Base-by-base conservation (phyloP, 2,329 filamentous ascomycete species). In the Thyridium curvatum region DNA sequence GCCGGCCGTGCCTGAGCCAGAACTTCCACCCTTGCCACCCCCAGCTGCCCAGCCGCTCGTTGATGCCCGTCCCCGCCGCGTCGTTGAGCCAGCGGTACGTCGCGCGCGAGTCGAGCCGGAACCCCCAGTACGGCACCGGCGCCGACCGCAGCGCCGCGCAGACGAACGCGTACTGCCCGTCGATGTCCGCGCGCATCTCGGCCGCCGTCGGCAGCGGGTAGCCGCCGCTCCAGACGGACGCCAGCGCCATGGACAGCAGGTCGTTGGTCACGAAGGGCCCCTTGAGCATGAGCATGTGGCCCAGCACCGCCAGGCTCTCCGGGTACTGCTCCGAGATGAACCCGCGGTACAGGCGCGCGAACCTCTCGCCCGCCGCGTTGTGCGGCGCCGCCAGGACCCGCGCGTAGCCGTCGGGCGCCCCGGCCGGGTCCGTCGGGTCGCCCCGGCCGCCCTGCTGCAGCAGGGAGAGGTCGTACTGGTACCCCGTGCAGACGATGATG, bases 271-370 rank as follows among this genome's bases (percentile, higher is more conserved):
- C 50, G 12, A 46, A 58, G 13, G 54, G 50, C 32, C 52, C 47
- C 18, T 58, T 45, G 43, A 52, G 46, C 28, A 58, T 47, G 13
- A 53, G 50, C 5, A 55, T 45, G 32, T 55, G 52, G 34, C 60
- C 59, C 37, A 64, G 45, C 38, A 65, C 63, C 0, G 65, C 68
- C 3, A 71, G 51, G 5, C 61, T 64, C 3, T 62, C 51, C 5
- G 65, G 61, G 15, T 62, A 47, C 15, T 59, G 49, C 0, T 63
- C 51, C 2, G 64, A 62, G 42, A 70, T 65, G 4, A 68, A 47
- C 42, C 66, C 66, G n/a, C 58, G 55, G 32, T 62, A 69, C 1
- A 69, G 48, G 1, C 55, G 46, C 3, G 59, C 52, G 0, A 64
- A 52, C 0, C 51, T 14, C 35, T 26, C 21, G 21, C 21, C 21